Evolutionary conservation across 768 basidiomycete genomes (phyloP), one percentile per base, ranked within the genome.

Genomic region (Fomitopsis serialis): DNA sequence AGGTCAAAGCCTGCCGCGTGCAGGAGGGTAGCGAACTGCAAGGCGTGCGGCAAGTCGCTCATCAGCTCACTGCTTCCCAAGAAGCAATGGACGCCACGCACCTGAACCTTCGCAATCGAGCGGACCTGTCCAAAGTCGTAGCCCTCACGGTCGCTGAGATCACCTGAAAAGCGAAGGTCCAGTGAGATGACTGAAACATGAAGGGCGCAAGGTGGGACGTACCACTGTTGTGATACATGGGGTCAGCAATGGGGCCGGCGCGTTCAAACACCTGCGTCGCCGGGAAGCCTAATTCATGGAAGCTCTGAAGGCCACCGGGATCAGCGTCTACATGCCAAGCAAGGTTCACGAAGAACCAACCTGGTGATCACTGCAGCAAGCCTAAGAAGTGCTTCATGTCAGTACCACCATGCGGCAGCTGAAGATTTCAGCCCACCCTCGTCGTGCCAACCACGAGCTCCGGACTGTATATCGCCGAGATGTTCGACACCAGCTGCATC

Each of bases 281-380:
- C 7, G 92, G 84, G 74, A 84, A 95, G 15, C 92, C 94, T 62
- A 86, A 84, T 49, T 85, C 72, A 56, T 87, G 78, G 79, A 92
- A 91, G 32, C 86, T 85, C 86, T 92, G 53, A 6, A 48, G 32
- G 42, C 44, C 29, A 11, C 6, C 29, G 29, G 29, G 24, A 51
- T 42, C 27, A 42, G 23, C 42, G 37, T 17, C 19, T 32, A 10
- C 21, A 19, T 22, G n/a, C 9, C 15, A 19, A 17, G 50, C 22
- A 9, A 22, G 23, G 35, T 2, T 17, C 12, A 1, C 17, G 32
- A 42, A 12, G 23, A 6, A 58, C 69, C 49, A 63, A 81, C 86
- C 76, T 92, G 89, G 64, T 96, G 91, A 61, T 95, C 94, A 60
- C 91, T 93, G 72, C 94, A 97, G 70, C 93, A 97, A 24, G 81